Percentiles rank a stretch among this genome's conserved stretches.
phyloP scores from a whole-genome alignment of 202 grass and related monocot species.

The Dendrocalamus latiflorus region DNA sequence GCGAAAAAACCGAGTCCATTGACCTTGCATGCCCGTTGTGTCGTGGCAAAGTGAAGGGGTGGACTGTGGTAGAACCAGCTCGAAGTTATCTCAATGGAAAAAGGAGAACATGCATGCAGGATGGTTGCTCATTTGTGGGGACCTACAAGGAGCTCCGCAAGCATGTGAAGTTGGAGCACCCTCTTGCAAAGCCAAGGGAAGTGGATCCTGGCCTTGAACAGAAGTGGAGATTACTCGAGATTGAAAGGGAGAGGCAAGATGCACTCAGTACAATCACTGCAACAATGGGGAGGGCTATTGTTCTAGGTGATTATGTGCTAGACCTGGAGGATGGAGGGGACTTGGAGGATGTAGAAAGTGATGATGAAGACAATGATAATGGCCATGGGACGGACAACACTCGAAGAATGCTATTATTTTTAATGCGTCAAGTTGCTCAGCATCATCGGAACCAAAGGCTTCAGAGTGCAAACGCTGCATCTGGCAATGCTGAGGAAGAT shows the following conservation, averaged over 20 bases:
- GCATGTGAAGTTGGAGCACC: slow-evolving; percentile 82
- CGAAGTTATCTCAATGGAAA: slow-evolving; percentile 83
- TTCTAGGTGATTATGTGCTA: slow-evolving; percentile 88
- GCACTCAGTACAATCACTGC: slow-evolving; percentile 84
- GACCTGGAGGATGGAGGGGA: slow-evolving; percentile 73
- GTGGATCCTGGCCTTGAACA: slow-evolving; percentile 78
- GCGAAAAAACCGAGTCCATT: slow-evolving; percentile 50
- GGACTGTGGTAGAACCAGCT: slow-evolving; percentile 95
- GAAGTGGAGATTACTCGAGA: slow-evolving; percentile 83
- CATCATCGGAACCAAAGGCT: slow-evolving; percentile 54
- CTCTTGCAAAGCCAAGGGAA: slow-evolving; percentile 73
- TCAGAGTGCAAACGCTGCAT: slow-evolving; percentile 23
- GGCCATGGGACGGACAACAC: slow-evolving; percentile 34
- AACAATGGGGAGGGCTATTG: slow-evolving; percentile 73
- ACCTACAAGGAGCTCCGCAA: slow-evolving; percentile 85
- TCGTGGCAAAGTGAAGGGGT: slow-evolving; percentile 92
- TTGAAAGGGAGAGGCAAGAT: slow-evolving; percentile 83
- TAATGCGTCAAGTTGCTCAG: slow-evolving; percentile 56
- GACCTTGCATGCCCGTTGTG: slow-evolving; percentile 89
- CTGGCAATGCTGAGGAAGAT: slow-evolving; percentile 35
- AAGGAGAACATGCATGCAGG: slow-evolving; percentile 90
- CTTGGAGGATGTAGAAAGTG: slow-evolving; percentile 48
- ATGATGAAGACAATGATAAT: slow-evolving; percentile 37
- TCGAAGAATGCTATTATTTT: slow-evolving; percentile 50
- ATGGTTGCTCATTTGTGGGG: slow-evolving; percentile 75